These are phyloP conservation scores for Picea glauca DNA, from an alignment of 75 land plant species.

Conservation along the genomic window DNA sequence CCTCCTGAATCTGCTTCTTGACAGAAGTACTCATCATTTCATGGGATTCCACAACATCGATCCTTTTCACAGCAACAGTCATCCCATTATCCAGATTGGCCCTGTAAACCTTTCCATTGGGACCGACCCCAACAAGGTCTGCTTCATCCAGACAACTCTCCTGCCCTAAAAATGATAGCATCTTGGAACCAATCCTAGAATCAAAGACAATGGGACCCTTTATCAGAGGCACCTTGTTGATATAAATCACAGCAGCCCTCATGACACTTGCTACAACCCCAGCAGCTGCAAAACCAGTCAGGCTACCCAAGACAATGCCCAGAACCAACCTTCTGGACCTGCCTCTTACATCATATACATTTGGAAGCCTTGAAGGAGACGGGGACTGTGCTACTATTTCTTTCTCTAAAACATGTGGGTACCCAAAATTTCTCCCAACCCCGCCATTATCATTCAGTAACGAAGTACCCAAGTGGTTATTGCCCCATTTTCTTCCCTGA, in stretches of 20 bases:
- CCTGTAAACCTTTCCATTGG: conserved; percentile 47
- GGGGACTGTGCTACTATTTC: not conserved
- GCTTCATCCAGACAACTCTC: conserved; percentile 21
- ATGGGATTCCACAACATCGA: conserved; percentile 25
- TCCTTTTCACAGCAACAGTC: conserved; percentile 49
- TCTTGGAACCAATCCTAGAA: conserved; percentile 49
- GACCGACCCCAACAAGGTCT: conserved; percentile 37
- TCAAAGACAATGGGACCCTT: conserved; percentile 77
- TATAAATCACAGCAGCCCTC: conserved; percentile 28
- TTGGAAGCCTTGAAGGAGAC: not conserved
- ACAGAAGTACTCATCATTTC: conserved; percentile 16
- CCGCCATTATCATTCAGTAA: conserved; percentile 11
- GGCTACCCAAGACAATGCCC: conserved; percentile 48
- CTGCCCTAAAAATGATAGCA: conserved; percentile 25
- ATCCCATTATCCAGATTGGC: conserved; percentile 45
- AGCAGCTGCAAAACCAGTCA: conserved; percentile 46
- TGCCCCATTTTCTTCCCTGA: not conserved
- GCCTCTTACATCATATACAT: conserved; percentile 7
- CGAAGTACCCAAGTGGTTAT: not conserved
- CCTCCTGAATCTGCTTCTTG: conserved; percentile 41
- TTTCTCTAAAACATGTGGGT: not conserved
- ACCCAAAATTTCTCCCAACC: not conserved
- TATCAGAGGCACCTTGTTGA: conserved; percentile 41
- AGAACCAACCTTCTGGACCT: conserved; percentile 36
- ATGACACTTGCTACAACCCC: conserved; percentile 25